Percentiles rank a stretch among this genome's conserved stretches.
Evolutionary conservation across 2,329 filamentous ascomycete genomes (phyloP).

Genomic region (Clarireedia monteithiana): DNA sequence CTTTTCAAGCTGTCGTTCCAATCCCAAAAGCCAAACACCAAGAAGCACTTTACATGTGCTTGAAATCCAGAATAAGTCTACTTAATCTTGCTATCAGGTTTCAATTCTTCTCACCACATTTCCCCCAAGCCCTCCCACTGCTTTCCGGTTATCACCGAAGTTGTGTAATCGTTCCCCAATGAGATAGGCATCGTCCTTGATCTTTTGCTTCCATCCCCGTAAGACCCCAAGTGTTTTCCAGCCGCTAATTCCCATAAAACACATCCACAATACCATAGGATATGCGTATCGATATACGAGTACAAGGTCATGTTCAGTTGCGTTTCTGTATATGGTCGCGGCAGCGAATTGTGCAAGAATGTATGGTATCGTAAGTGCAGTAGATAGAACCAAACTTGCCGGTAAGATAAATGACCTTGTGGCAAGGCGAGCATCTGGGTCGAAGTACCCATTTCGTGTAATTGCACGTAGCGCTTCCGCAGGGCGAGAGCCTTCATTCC

Average conservation of each 20-base stretch:
- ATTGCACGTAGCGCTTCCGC: slow-evolving; percentile 69
- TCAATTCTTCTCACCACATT: slow-evolving; percentile 21
- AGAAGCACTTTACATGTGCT: not conserved
- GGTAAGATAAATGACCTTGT: slow-evolving; percentile 86
- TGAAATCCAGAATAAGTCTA: not conserved
- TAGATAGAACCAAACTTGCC: slow-evolving; percentile 49
- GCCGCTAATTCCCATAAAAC: slow-evolving; percentile 39
- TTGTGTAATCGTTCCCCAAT: slow-evolving; percentile 95
- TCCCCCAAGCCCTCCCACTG: slow-evolving; percentile 8
- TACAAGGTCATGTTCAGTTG: slow-evolving; percentile 19
- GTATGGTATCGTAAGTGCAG: slow-evolving; percentile 59
- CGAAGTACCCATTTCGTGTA: slow-evolving; percentile 65
- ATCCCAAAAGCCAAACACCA: no score
- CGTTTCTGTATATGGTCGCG: slow-evolving; percentile 27
- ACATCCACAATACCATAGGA: slow-evolving; percentile 43
- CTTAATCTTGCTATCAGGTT: slow-evolving; percentile 12
- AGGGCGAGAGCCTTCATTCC: slow-evolving; percentile 61
- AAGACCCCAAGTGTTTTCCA: slow-evolving; percentile 54
- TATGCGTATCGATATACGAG: slow-evolving; percentile 61
- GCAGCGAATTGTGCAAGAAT: slow-evolving; percentile 46
- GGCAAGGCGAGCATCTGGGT: slow-evolving; percentile 70
- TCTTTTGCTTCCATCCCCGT: slow-evolving; percentile 67
- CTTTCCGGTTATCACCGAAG: slow-evolving; percentile 51
- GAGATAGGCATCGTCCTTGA: slow-evolving; percentile 91
- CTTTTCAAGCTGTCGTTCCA: no score